Evolutionary conservation across 2,329 filamentous ascomycete species (phyloP), one percentile per base, ranked within the genome.

Genomic region (Pseudopyricularia cyperi): DNA sequence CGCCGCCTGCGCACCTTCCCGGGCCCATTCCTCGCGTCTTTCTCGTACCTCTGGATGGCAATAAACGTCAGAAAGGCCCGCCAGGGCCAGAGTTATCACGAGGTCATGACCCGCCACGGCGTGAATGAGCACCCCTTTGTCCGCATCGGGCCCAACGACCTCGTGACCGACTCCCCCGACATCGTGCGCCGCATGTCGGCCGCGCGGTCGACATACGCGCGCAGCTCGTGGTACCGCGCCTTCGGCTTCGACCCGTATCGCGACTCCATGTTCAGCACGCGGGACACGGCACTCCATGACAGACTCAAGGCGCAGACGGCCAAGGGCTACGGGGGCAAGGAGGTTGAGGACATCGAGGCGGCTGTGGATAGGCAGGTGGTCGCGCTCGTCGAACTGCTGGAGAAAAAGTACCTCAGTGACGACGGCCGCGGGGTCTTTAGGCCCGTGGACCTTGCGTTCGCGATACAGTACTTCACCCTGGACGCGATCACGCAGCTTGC

Each of bases 401-500:
- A 53, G 26, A 44, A 22, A 4, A 59, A 59, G 46, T 60, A 62
- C 39, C 48, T 55, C 24, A 55, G 42, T 30, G 19, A 2, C 44
- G 39, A 46, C 26, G 8, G 26, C 30, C 44, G 39, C 12, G n/a
- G 24, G 30, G 6, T 22, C 12, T 19, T 52, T 14, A 30, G 12
- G 51, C 58, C 67, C 15, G 63, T 75, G 57, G 72, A 78, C 56
- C 59, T 77, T 33, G 68, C 68, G 17, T 59, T 61, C 6, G 67
- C 71, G 44, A 65, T 69, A 2, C 69, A 72, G 34, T 75, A 67
- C 62, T 71, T 77, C 51, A 74, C 73, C 0, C 62, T 76, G 4
- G 75, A 78, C 55, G 68, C 74, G 19, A 73, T 78, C 55, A 72
- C 68, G 35, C 66, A 68, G 34, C 57, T 77, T 12, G 71, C 70